Evolutionary conservation across 495 filamentous ascomycete genomes (phyloP).

Genomic region (Aspergillus asperescens): DNA sequence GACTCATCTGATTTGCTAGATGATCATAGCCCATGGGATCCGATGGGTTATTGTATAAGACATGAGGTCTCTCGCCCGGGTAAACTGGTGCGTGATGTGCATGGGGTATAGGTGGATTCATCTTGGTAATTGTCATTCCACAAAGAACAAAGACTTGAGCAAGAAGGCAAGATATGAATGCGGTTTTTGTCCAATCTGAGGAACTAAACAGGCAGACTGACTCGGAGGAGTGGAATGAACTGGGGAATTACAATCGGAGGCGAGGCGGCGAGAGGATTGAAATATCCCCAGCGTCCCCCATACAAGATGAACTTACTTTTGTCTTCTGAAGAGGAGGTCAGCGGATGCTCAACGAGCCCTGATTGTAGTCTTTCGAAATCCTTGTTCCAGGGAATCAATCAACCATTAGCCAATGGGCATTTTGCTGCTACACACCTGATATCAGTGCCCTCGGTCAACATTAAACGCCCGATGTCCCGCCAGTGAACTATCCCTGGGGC

Average conservation of each 20-base stretch:
- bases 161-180: background rate
- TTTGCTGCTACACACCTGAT: background rate
- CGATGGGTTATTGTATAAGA: slow-evolving; percentile 8
- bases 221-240: background rate
- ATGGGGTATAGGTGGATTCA: slow-evolving; percentile 15
- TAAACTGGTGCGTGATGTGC: slow-evolving; percentile 12
- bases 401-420: slow-evolving; percentile 9
- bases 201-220: background rate
- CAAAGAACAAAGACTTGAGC: background rate
- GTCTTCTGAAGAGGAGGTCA: background rate
- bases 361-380: slow-evolving; percentile 6
- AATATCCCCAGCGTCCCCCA: background rate
- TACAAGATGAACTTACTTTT: background rate
- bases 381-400: background rate
- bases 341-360: slow-evolving; percentile 1
- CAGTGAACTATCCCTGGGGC: background rate
- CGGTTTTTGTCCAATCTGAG: background rate
- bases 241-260: background rate
- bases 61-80: slow-evolving; percentile 12
- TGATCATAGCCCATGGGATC: slow-evolving; percentile 6
- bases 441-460: background rate
- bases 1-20: slow-evolving; percentile 16
- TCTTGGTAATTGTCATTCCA: slow-evolving; percentile 15
- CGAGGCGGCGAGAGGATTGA: slow-evolving; percentile 2
- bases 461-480: slow-evolving; percentile 5